A percentile compares a stretch with the other conserved stretches of the same genome.
Evolutionary conservation across 2,329 filamentous ascomycete species (phyloP).

Genomic region (Uncinocarpus reesii): DNA sequence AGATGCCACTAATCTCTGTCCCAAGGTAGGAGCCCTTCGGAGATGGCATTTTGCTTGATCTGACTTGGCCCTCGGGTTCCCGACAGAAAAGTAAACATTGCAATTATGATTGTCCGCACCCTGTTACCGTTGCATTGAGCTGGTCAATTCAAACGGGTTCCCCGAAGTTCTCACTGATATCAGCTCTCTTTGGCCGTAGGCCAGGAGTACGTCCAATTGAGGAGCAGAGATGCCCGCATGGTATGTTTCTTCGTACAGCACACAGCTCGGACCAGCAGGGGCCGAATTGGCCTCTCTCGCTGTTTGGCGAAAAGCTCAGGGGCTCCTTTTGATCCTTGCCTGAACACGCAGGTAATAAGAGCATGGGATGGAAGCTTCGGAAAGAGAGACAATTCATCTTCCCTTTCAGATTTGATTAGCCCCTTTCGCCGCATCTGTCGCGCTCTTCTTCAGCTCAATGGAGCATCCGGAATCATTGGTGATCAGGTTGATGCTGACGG

Average conservation of each 20-base stretch:
- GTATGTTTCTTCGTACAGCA: background rate
- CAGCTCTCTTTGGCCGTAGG: background rate
- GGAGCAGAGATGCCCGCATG: background rate
- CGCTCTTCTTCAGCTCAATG: background rate
- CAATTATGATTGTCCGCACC: background rate
- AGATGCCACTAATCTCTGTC: background rate
- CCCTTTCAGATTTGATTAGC: background rate
- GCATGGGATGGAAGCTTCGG: background rate
- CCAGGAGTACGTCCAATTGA: background rate
- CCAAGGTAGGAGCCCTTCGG: background rate
- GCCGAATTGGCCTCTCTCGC: background rate
- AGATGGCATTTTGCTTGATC: background rate
- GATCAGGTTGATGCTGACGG: too few relatives aligned
- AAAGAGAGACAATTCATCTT: background rate
- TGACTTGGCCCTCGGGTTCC: background rate
- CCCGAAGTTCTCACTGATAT: background rate
- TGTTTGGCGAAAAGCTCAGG: background rate
- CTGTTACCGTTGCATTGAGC: slow-evolving; percentile 1
- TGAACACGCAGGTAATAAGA: background rate
- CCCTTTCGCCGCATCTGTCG: background rate
- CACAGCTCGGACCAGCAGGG: background rate
- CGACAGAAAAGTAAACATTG: background rate
- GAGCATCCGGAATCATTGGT: too few relatives aligned
- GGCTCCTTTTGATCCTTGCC: background rate
- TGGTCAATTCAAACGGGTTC: background rate